Evolutionary conservation across 2,329 filamentous ascomycete species (phyloP).

Genomic region (Paradendryphiella salina): DNA sequence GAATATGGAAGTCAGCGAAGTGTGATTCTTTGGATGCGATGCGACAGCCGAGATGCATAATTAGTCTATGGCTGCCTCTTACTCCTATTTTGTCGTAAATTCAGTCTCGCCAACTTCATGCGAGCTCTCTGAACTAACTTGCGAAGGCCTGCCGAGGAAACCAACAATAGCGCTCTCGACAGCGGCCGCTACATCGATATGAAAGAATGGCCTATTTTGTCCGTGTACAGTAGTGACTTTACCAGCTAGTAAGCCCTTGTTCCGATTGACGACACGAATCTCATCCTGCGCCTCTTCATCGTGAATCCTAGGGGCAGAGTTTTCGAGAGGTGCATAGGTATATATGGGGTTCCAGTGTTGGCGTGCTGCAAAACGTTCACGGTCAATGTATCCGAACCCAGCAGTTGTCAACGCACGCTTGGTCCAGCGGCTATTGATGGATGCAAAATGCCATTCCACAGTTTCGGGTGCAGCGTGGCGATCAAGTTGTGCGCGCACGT

Average conservation of each 20-base stretch:
- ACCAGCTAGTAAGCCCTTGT: slow-evolving; percentile 28
- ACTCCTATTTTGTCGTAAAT: slow-evolving; percentile 21
- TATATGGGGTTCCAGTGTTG: slow-evolving; percentile 89
- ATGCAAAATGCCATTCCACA: slow-evolving; percentile 96
- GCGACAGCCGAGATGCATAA: too few species aligned
- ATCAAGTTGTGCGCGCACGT: slow-evolving; percentile 92
- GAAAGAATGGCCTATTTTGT: slow-evolving; percentile 89
- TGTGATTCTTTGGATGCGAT: too few species aligned
- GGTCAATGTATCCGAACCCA: slow-evolving; percentile 76
- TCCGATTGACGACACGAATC: slow-evolving; percentile 17
- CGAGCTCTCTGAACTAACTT: slow-evolving; percentile 24
- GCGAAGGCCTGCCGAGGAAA: slow-evolving; percentile 54
- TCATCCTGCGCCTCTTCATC: slow-evolving; percentile 44
- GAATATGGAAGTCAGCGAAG: too few species aligned
- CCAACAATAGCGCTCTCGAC: slow-evolving; percentile 86
- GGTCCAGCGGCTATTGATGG: slow-evolving; percentile 89
- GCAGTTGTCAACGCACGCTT: slow-evolving; percentile 85
- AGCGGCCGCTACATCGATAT: slow-evolving; percentile 87
- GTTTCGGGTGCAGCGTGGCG: slow-evolving; percentile 75
- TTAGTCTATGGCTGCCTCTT: background rate
- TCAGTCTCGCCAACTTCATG: slow-evolving; percentile 15
- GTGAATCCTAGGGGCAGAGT: slow-evolving; percentile 64
- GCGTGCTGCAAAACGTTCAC: slow-evolving; percentile 53
- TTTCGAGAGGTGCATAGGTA: slow-evolving; percentile 83
- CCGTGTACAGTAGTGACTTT: slow-evolving; percentile 73